Evolutionary conservation across 768 basidiomycete species (phyloP).

Genomic region (Naganishia vaughanmartiniae): DNA sequence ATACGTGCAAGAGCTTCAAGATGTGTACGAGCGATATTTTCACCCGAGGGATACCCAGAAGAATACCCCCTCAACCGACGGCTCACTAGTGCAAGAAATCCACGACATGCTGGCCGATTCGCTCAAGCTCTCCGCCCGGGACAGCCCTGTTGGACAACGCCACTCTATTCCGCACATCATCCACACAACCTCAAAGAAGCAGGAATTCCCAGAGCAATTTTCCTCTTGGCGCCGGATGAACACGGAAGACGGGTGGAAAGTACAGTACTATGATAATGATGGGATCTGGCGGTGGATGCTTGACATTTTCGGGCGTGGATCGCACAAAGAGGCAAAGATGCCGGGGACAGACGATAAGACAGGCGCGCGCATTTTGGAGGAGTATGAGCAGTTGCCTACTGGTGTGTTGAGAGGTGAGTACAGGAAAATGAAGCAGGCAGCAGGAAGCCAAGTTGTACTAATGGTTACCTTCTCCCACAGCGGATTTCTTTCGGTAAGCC

Average conservation of each 20-base stretch:
- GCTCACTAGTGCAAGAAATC: background rate
- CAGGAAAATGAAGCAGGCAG: no score
- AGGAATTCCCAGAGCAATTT: slow-evolving; percentile 37
- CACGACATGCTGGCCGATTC: background rate
- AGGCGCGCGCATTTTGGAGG: slow-evolving; percentile 17
- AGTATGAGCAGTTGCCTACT: slow-evolving; percentile 30
- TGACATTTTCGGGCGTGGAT: background rate
- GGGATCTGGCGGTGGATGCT: slow-evolving; percentile 35
- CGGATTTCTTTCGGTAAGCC: slow-evolving; percentile 24
- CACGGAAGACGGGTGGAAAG: slow-evolving; percentile 31
- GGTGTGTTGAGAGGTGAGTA: slow-evolving; percentile 34
- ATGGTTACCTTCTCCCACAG: background rate
- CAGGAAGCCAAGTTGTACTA: no score
- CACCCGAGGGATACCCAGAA: background rate
- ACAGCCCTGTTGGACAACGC: background rate
- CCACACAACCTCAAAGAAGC: slow-evolving; percentile 35
- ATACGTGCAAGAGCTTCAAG: background rate
- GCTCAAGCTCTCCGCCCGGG: background rate
- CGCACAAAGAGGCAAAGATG: background rate
- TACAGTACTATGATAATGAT: slow-evolving; percentile 33
- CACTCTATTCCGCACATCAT: slow-evolving; percentile 32
- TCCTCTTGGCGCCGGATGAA: slow-evolving; percentile 33
- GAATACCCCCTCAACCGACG: background rate
- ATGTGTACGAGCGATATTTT: background rate
- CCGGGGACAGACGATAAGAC: background rate